These are phyloP conservation scores for Cydonia oblonga DNA, from an alignment of 331 rosid species.

Conservation along the genomic window DNA sequence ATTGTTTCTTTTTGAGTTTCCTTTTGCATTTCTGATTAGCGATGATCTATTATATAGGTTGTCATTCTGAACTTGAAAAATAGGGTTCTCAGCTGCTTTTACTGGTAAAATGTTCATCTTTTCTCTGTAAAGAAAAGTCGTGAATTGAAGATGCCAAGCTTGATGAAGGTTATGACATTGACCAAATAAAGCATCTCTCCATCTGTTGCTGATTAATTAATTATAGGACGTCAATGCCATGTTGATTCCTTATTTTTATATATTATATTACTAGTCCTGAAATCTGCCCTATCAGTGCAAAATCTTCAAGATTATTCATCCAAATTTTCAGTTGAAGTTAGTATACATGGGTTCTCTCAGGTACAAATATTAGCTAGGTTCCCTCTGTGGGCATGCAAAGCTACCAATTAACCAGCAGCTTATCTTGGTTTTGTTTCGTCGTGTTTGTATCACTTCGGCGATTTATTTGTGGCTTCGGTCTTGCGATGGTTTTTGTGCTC, in stretches of 20 bases:
- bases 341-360: too few relatives aligned
- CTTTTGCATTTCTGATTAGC: background rate
- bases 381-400: constrained; percentile 1
- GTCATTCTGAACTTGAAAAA: constrained; percentile 1
- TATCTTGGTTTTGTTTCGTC: too few relatives aligned
- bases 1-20: background rate
- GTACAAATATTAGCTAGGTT: too few relatives aligned
- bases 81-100: constrained; percentile 6
- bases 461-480: too few relatives aligned
- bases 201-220: constrained; percentile 14
- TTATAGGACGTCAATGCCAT: background rate
- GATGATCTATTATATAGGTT: background rate
- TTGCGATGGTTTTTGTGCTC: too few relatives aligned
- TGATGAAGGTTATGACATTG: constrained; percentile 18
- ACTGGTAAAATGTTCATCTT: constrained; percentile 1
- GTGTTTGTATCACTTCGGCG: too few relatives aligned
- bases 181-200: constrained; percentile 26
- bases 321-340: too few relatives aligned
- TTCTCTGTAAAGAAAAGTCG: background rate
- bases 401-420: constrained; percentile 18
- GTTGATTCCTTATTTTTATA: background rate
- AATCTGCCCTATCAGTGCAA: too few relatives aligned
- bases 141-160: constrained; percentile 32
- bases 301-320: too few relatives aligned
- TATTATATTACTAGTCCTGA: too few relatives aligned